Conservation (phyloP, 2,329 filamentous ascomycete species). For the Exophiala calicioides region DNA sequence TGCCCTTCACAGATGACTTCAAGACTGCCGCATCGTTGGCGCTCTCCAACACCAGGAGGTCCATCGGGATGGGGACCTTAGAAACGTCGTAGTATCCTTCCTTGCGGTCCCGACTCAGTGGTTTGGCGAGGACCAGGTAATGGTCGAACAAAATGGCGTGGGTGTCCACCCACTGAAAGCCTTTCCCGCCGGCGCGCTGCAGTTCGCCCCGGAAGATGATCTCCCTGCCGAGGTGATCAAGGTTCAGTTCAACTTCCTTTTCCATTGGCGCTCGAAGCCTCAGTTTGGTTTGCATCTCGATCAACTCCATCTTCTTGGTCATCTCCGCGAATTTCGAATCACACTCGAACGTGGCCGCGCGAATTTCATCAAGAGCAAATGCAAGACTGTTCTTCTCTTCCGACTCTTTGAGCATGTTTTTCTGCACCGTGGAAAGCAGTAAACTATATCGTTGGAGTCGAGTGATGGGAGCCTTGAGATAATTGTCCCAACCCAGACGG, state of each 20-base stretch:
- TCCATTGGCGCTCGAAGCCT: slow-evolving; percentile 86
- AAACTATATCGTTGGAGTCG: slow-evolving; percentile 87
- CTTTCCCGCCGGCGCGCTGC: slow-evolving; percentile 81
- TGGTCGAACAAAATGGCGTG: slow-evolving; percentile 95
- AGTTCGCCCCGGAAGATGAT: slow-evolving; percentile 87
- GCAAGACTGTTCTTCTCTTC: slow-evolving; percentile 86
- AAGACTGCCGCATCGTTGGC: slow-evolving; percentile 88
- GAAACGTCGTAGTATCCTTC: slow-evolving; percentile 89
- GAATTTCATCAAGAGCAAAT: slow-evolving; percentile 89
- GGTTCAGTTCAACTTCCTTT: slow-evolving; percentile 75
- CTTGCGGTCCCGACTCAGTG: slow-evolving; percentile 61
- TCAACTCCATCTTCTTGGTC: slow-evolving; percentile 84
- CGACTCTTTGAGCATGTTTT: slow-evolving; percentile 78
- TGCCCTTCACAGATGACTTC: slow-evolving; percentile 70
- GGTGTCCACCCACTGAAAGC: slow-evolving; percentile 91
- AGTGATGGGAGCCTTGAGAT: slow-evolving; percentile 89
- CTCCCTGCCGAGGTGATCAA: slow-evolving; percentile 90
- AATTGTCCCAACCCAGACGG: slow-evolving; percentile 90
- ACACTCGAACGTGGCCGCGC: slow-evolving; percentile 82
- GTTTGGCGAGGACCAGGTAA: slow-evolving; percentile 90
- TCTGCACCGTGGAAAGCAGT: slow-evolving; percentile 77
- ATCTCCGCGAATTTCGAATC: slow-evolving; percentile 91
- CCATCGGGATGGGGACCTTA: slow-evolving; percentile 94
- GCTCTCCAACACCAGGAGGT: slow-evolving; percentile 87
- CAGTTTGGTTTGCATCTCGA: slow-evolving; percentile 79